Conservation (phyloP, 805 yeast genomes). For the Saturnispora diversa region DNA sequence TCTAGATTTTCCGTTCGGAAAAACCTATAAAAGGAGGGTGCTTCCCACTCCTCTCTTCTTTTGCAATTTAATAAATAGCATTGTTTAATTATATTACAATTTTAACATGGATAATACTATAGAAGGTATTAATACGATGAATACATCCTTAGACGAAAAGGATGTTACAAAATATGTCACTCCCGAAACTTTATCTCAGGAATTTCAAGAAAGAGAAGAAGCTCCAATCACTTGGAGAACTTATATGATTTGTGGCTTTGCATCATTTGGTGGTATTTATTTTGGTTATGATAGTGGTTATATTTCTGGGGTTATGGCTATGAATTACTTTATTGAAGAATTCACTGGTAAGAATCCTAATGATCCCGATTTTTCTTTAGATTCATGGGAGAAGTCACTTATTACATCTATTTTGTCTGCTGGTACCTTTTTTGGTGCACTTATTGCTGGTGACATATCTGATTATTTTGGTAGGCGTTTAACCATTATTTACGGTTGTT, state of each 20-base stretch:
- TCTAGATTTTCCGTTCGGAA: no score
- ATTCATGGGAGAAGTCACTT: constrained; percentile 31
- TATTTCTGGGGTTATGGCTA: constrained; percentile 55
- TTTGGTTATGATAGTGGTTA: constrained; percentile 65
- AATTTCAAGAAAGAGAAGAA: constrained; percentile 24
- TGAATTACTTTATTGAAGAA: constrained; percentile 36
- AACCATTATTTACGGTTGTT: constrained; percentile 36
- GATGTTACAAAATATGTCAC: constrained; percentile 1
- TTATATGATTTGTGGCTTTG: constrained; percentile 41
- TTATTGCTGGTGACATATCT: constrained; percentile 47
- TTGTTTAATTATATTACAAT: no score
- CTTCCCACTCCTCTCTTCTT: no score
- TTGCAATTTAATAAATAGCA: no score
- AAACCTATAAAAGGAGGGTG: no score
- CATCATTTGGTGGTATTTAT: constrained; percentile 60
- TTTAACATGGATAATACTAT: no score
- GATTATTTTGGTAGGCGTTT: constrained; percentile 40
- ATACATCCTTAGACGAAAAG: constrained; percentile 1
- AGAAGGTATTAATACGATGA: not conserved
- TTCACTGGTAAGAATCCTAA: constrained; percentile 20
- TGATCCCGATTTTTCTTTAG: constrained; percentile 16
- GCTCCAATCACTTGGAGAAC: constrained; percentile 30
- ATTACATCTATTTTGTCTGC: constrained; percentile 65
- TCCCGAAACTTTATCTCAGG: not conserved
- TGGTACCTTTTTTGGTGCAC: constrained; percentile 63